phyloP scores from a whole-genome alignment of 352 stramenopile species.

The Globisporangium uncinulatum region DNA sequence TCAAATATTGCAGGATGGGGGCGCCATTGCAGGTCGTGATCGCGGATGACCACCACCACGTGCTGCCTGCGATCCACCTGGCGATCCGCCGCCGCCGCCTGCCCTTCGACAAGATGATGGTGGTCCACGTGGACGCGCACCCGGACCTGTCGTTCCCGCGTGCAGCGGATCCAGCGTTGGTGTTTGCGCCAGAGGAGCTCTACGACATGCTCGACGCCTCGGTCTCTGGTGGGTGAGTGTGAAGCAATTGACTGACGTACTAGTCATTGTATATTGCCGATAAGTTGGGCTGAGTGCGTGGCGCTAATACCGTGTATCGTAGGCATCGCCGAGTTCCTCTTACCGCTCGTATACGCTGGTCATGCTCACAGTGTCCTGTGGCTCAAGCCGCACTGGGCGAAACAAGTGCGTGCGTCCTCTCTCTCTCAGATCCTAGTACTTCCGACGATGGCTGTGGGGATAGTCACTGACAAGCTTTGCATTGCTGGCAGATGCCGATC shows the following conservation, averaged over 20 bases:
- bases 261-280: neutral
- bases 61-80: conserved; percentile 67
- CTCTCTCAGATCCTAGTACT: neutral
- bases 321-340: conserved; percentile 84
- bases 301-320: neutral
- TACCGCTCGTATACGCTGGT: conserved; percentile 72
- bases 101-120: conserved; percentile 55
- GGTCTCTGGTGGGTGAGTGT: conserved; percentile 17
- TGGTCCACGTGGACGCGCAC: conserved; percentile 85
- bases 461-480: neutral
- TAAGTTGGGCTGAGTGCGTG: neutral
- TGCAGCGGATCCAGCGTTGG: conserved; percentile 25
- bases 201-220: conserved; percentile 75
- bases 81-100: conserved; percentile 66
- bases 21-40: conserved; percentile 36
- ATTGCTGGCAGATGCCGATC: neutral
- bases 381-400: conserved; percentile 79
- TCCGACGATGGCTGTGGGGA: too few species aligned
- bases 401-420: conserved; percentile 30
- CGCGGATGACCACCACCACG: conserved; percentile 79
- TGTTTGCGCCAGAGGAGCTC: conserved; percentile 63
- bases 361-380: conserved; percentile 74
- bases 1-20: neutral
- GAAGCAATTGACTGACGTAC: too few species aligned
- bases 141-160: conserved; percentile 78